These are phyloP conservation scores for Letharia lupina DNA, from an alignment of 495 filamentous ascomycete species.

Conservation along the genomic window DNA sequence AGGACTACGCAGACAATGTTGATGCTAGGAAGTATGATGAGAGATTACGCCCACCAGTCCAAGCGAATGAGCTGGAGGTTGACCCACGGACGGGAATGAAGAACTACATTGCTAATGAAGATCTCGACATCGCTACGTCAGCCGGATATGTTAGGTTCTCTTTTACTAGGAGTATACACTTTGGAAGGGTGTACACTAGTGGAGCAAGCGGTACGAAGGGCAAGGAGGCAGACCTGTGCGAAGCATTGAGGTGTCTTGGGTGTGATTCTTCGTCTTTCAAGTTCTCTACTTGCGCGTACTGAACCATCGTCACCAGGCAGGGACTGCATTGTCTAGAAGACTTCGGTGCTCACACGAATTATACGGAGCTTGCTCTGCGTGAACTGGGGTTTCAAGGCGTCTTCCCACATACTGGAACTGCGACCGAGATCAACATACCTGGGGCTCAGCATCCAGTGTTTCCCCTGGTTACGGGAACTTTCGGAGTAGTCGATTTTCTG, in stretches of 20 bases:
- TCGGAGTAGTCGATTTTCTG: constrained; percentile 92
- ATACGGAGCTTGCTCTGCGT: constrained; percentile 76
- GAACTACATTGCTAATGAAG: constrained; percentile 95
- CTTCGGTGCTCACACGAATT: constrained; percentile 93
- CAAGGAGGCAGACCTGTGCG: constrained; percentile 77
- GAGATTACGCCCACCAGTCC: constrained; percentile 71
- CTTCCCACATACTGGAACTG: constrained; percentile 75
- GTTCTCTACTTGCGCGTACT: not conserved
- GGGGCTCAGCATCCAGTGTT: constrained; percentile 57
- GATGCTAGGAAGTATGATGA: constrained; percentile 80
- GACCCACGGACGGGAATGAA: constrained; percentile 90
- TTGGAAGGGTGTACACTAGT: constrained; percentile 73
- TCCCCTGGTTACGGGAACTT: constrained; percentile 81
- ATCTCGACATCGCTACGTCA: constrained; percentile 76
- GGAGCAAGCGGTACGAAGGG: constrained; percentile 54
- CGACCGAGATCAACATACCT: constrained; percentile 61
- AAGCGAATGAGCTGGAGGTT: constrained; percentile 67
- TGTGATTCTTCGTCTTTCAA: not conserved
- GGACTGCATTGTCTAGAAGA: constrained; percentile 91
- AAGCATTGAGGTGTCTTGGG: constrained; percentile 80
- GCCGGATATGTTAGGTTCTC: constrained; percentile 83
- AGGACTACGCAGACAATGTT: constrained; percentile 79
- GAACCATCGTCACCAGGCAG: constrained; percentile 37
- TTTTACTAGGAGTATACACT: constrained; percentile 78
- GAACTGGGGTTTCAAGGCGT: constrained; percentile 77